Evolutionary conservation across 768 basidiomycete species (phyloP).

Genomic region (Pleurotus eryngii): DNA sequence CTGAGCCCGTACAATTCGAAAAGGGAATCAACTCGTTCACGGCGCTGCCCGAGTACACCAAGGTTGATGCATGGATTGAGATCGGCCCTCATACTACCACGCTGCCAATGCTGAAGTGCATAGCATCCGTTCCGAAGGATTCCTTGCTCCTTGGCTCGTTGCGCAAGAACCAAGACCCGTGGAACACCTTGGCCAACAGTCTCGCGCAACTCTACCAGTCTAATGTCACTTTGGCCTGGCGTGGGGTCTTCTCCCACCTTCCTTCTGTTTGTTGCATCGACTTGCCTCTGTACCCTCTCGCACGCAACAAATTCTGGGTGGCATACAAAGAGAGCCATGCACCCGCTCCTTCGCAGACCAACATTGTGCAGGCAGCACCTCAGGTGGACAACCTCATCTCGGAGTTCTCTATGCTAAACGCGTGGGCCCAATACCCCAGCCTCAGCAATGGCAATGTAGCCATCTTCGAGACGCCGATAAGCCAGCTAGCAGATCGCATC

Average conservation of each 20-base stretch:
- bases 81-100: constrained; percentile 61
- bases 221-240: constrained; percentile 46
- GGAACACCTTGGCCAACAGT: constrained; percentile 41
- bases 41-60: constrained; percentile 18
- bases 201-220: constrained; percentile 49
- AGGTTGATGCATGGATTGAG: constrained; percentile 56
- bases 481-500: constrained; percentile 40
- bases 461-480: constrained; percentile 53
- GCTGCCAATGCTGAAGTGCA: constrained; percentile 53
- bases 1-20: constrained; percentile 53
- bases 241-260: constrained; percentile 47
- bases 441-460: constrained; percentile 32
- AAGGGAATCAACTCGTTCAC: constrained; percentile 44
- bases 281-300: constrained; percentile 65
- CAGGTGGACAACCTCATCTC: constrained; percentile 7
- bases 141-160: constrained; percentile 47
- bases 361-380: not conserved
- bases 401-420: constrained; percentile 33
- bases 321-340: constrained; percentile 30
- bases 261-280: constrained; percentile 38
- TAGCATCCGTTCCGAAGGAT: constrained; percentile 26
- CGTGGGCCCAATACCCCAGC: constrained; percentile 42
- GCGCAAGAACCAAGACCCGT: constrained; percentile 38
- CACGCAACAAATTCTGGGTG: constrained; percentile 55
- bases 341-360: not conserved